Percentiles rank a stretch among this genome's conserved stretches.
Evolutionary conservation across 2,329 filamentous ascomycete genomes (phyloP).

Genomic region (Mycogone perniciosa): DNA sequence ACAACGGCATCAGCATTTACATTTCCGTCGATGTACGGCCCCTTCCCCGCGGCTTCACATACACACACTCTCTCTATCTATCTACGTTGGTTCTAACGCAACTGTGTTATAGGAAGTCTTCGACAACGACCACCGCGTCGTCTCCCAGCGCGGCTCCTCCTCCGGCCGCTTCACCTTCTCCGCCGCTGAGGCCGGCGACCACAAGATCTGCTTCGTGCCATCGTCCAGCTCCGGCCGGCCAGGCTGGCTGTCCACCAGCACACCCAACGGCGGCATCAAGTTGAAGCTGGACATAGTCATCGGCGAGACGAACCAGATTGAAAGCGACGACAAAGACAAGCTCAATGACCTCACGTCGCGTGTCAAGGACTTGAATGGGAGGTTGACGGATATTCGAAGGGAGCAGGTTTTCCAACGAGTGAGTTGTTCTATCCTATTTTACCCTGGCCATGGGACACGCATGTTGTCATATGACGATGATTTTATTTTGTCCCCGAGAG

Average conservation of each 20-base stretch:
- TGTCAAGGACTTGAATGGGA: constrained; percentile 80
- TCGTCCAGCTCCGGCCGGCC: constrained; percentile 62
- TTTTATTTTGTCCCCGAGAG: neutral
- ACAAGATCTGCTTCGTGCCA: constrained; percentile 90
- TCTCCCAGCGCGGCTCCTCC: constrained; percentile 71
- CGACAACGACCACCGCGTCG: constrained; percentile 94
- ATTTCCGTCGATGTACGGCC: constrained; percentile 76
- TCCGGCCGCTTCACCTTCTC: constrained; percentile 91
- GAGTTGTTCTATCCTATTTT: constrained; percentile 24
- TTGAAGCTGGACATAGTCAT: constrained; percentile 86
- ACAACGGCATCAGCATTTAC: constrained; percentile 72
- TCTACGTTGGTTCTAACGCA: constrained; percentile 8
- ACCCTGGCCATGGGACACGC: neutral
- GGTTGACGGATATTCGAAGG: constrained; percentile 79
- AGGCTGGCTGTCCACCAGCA: constrained; percentile 63
- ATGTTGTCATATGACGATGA: no score
- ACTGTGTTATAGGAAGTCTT: constrained; percentile 67
- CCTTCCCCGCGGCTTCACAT: neutral
- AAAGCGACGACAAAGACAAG: constrained; percentile 89
- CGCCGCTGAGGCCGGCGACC: constrained; percentile 88
- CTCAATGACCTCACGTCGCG: constrained; percentile 83
- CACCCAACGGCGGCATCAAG: constrained; percentile 69
- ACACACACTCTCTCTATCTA: neutral
- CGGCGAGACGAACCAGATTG: constrained; percentile 88
- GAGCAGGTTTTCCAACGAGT: constrained; percentile 97